Percentiles rank a stretch among this genome's conserved stretches.
Conservation (phyloP, 108 stramenopile species). For the Nannochloropsis oceanica region DNA sequence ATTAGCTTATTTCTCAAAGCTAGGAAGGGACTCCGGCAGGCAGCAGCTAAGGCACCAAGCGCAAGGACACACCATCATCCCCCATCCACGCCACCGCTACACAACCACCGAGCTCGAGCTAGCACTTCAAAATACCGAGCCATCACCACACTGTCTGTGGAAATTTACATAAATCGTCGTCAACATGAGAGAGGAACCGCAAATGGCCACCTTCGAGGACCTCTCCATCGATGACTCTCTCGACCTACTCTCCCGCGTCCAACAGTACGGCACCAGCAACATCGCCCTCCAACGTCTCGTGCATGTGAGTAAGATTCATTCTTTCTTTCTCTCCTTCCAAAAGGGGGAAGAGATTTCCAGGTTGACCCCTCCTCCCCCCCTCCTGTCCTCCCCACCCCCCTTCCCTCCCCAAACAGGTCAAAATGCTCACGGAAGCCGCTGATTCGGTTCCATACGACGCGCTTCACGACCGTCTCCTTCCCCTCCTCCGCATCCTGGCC, state of each 20-base stretch:
- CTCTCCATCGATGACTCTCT: slow-evolving; percentile 91
- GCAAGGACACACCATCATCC: no score
- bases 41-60: no score
- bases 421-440: slow-evolving; percentile 85
- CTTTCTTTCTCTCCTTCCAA: background rate
- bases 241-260: slow-evolving; percentile 67
- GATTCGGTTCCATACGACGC: slow-evolving; percentile 51
- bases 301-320: slow-evolving; percentile 45
- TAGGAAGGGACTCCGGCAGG: no score
- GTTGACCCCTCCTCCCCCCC: background rate
- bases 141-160: no score
- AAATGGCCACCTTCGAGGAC: slow-evolving; percentile 67
- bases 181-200: slow-evolving; percentile 14
- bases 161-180: background rate
- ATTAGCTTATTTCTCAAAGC: no score
- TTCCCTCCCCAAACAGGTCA: slow-evolving; percentile 1
- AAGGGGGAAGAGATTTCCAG: background rate
- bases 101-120: no score
- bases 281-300: slow-evolving; percentile 91
- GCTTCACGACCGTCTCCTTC: background rate
- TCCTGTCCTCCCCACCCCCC: background rate
- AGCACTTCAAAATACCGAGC: no score
- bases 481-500: background rate
- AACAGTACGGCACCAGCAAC: slow-evolving; percentile 64
- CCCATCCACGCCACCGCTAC: no score